Evolutionary conservation across 768 basidiomycete species (phyloP).

Genomic region (Naematelia aurantialba): DNA sequence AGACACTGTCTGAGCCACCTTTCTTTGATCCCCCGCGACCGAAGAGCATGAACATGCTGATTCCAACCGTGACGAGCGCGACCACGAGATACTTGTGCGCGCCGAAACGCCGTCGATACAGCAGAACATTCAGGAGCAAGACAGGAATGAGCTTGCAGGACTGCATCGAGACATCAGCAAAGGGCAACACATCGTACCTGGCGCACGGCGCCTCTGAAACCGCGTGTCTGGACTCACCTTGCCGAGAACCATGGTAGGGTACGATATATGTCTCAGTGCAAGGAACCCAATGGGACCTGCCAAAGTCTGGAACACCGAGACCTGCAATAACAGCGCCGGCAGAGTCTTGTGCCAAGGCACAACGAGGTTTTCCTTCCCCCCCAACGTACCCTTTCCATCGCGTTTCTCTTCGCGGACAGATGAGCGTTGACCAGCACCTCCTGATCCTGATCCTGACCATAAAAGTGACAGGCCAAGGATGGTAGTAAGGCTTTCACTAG

Average conservation of each 20-base stretch:
- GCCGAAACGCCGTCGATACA: constrained; percentile 89
- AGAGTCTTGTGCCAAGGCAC: constrained; percentile 25
- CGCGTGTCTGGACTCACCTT: constrained; percentile 56
- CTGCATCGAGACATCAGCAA: constrained; percentile 19
- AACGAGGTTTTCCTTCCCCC: background rate
- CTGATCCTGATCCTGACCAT: background rate
- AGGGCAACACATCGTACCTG: background rate
- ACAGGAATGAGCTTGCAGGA: constrained; percentile 98
- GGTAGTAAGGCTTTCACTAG: constrained; percentile 4
- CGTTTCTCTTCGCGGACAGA: background rate
- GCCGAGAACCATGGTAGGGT: constrained; percentile 97
- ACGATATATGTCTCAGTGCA: constrained; percentile 89
- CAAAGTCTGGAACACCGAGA: constrained; percentile 77
- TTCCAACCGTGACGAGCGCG: constrained; percentile 81
- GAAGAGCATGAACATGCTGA: constrained; percentile 90
- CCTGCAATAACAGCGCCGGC: constrained; percentile 57
- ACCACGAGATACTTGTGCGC: constrained; percentile 95
- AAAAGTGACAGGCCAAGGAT: constrained; percentile 21
- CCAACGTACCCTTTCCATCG: background rate
- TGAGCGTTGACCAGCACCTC: background rate
- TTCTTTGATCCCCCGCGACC: constrained; percentile 35
- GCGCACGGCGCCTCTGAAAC: background rate
- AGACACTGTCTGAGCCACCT: constrained; percentile 57
- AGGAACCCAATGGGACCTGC: constrained; percentile 97
- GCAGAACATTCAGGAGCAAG: constrained; percentile 87